These are phyloP conservation scores for Rhodamnia argentea DNA, from an alignment of 345 rosid genomes.

Conservation along the genomic window DNA sequence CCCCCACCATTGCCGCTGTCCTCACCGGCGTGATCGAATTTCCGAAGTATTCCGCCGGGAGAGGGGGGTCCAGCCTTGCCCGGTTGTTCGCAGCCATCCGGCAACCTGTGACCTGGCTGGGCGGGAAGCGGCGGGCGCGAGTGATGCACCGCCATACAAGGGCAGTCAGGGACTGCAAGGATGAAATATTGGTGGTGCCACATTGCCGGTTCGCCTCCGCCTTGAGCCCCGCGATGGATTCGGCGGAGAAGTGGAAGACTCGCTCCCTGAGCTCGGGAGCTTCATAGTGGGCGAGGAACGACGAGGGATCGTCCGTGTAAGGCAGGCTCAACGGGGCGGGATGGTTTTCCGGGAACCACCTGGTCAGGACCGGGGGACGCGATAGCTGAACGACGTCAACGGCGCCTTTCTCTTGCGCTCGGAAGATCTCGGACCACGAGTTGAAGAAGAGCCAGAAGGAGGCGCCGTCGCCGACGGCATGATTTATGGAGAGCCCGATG, in stretches of 20 bases:
- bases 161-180: slow-evolving; percentile 61
- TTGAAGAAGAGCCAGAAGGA: slow-evolving; percentile 67
- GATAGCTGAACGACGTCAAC: slow-evolving; percentile 7
- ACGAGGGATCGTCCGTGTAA: slow-evolving; percentile 24
- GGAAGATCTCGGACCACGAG: slow-evolving; percentile 55
- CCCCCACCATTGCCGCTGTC: slow-evolving; percentile 35
- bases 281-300: slow-evolving; percentile 33
- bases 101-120: slow-evolving; percentile 32
- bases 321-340: slow-evolving; percentile 41
- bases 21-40: slow-evolving; percentile 30
- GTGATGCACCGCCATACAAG: slow-evolving; percentile 58
- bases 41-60: slow-evolving; percentile 52
- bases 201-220: slow-evolving; percentile 32
- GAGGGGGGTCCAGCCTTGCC: slow-evolving; percentile 37
- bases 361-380: slow-evolving; percentile 29
- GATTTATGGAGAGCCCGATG: slow-evolving; percentile 59
- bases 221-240: slow-evolving; percentile 42
- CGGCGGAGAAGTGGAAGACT: slow-evolving; percentile 48
- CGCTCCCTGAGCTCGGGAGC: slow-evolving; percentile 44
- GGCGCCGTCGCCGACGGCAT: slow-evolving; percentile 50
- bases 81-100: slow-evolving; percentile 41
- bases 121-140: slow-evolving; percentile 23
- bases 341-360: slow-evolving; percentile 51
- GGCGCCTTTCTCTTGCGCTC: slow-evolving; percentile 10
- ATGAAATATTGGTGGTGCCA: slow-evolving; percentile 44